Percentiles rank a stretch among this genome's conserved stretches.
phyloP scores from a whole-genome alignment of 495 filamentous ascomycete genomes.

The Penicillium diatomitis region DNA sequence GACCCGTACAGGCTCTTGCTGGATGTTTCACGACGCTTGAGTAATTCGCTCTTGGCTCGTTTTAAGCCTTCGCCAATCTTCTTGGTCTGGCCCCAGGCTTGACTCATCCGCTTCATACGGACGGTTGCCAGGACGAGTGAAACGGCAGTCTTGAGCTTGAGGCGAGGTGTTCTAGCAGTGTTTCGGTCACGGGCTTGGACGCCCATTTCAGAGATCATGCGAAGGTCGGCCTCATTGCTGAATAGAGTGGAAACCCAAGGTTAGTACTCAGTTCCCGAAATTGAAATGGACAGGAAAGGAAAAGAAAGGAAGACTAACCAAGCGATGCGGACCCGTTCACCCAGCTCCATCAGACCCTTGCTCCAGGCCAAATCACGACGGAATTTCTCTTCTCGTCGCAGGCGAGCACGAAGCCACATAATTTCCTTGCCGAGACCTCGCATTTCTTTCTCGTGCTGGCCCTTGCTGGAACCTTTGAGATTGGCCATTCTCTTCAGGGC shows the following conservation, averaged over 20 bases:
- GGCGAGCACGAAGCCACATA: constrained; percentile 72
- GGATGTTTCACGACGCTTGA: constrained; percentile 32
- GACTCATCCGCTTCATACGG: constrained; percentile 44
- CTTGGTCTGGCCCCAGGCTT: constrained; percentile 41
- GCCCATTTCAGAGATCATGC: constrained; percentile 72
- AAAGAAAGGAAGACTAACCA: constrained; percentile 57
- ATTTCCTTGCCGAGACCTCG: constrained; percentile 80
- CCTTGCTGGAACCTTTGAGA: constrained; percentile 36
- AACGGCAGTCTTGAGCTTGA: constrained; percentile 41
- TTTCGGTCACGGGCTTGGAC: constrained; percentile 37
- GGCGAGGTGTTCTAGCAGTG: constrained; percentile 24
- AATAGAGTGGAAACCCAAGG: constrained; percentile 7
- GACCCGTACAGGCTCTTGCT: constrained; percentile 13
- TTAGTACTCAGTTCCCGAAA: constrained; percentile 8
- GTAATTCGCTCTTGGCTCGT: constrained; percentile 36
- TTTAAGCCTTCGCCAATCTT: constrained; percentile 38
- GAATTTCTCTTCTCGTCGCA: constrained; percentile 70
- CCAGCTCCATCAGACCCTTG: constrained; percentile 76
- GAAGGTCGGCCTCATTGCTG: constrained; percentile 87
- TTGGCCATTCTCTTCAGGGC: constrained; percentile 36
- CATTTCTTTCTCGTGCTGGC: constrained; percentile 69
- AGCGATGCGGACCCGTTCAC: constrained; percentile 57
- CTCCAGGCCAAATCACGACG: constrained; percentile 66
- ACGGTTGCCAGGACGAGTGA: constrained; percentile 44
- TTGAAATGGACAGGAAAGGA: not conserved